A percentile compares a stretch with the other conserved stretches of the same genome.
Conservation (phyloP, 2,329 filamentous ascomycete species). For the Onygenales sp. region DNA sequence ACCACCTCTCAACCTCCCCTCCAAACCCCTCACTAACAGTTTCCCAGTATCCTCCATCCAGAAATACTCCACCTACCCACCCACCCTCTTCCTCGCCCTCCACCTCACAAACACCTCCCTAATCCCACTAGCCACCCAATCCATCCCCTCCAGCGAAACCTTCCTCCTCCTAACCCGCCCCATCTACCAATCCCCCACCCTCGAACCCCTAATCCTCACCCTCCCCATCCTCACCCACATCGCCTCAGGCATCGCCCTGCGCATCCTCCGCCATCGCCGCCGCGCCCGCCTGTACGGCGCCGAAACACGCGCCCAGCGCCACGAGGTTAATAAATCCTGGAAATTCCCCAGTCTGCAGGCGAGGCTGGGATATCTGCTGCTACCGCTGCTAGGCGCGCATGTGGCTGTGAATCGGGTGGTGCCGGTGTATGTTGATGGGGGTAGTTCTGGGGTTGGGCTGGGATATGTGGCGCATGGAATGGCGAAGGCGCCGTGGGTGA, state of each 20-base stretch:
- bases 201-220: conserved; percentile 70
- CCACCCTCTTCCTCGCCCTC: conserved; percentile 63
- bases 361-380: conserved; percentile 60
- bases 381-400: conserved; percentile 59
- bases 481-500: conserved; percentile 55
- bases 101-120: conserved; percentile 76
- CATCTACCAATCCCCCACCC: conserved; percentile 74
- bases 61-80: conserved; percentile 81
- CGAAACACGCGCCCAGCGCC: conserved; percentile 44
- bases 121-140: conserved; percentile 64
- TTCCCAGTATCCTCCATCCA: conserved; percentile 62
- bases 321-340: conserved; percentile 46
- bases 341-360: conserved; percentile 62
- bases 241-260: conserved; percentile 64
- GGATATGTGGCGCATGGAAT: conserved; percentile 82
- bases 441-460: conserved; percentile 75
- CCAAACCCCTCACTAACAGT: neutral
- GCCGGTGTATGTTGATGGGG: conserved; percentile 68
- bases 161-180: conserved; percentile 87
- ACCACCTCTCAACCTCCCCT: neutral
- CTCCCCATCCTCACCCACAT: conserved; percentile 69
- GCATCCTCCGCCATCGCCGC: conserved; percentile 63
- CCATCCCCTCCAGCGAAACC: conserved; percentile 64
- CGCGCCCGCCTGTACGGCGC: conserved; percentile 68
- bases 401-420: conserved; percentile 65